Evolutionary conservation across 108 stramenopile genomes (phyloP), one percentile per base, ranked within the genome.

Genomic region (Aureococcus anophagefferens): DNA sequence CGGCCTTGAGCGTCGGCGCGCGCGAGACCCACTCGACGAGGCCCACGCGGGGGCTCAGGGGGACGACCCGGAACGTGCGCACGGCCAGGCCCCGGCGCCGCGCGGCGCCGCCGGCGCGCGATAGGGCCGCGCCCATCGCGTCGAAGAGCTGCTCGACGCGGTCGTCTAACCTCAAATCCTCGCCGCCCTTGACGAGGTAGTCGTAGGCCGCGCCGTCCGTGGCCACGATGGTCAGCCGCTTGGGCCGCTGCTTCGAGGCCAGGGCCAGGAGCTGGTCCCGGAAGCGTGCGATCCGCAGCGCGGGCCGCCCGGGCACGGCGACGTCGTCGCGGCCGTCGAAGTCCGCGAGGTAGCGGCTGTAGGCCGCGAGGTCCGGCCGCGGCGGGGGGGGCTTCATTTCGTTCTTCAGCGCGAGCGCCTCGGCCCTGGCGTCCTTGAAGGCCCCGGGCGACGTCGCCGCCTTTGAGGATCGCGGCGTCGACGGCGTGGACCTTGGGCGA

Each of bases 111-210:
- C 62, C 63, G 30, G 78, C 78, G 18, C 34, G 33, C n/a, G 40
- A 46, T 30, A 83, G 66, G 51, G 79, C 28, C n/a, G 46, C 46
- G 76, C 80, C 80, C 81, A 83, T 82, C 28, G 77, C 68, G 36
- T 67, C 79, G 35, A 83, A 83, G 32, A 83, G 37, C 66, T 77
- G 76, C 72, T 83, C 79, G 51, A 83, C 79, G 31, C 82, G 79
- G 67, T 79, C 64, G 74, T 83, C 82, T 40, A 71, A 45, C 28
- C 82, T 64, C 25, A 80, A 67, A 64, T 83, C 82, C 44, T 83
- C 82, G 21, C 82, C 82, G 15, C 81, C 82, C 34, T 83, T 83
- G n/a, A 83, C 81, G 36, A 83, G 75, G 71, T 80, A 82, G 30
- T 73, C 34, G 76, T 70, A 68, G 18, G 73, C 76, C 30, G 33